Evolutionary conservation across 106 monocot genomes (phyloP).

Genomic region (Phalaenopsis equestris): DNA sequence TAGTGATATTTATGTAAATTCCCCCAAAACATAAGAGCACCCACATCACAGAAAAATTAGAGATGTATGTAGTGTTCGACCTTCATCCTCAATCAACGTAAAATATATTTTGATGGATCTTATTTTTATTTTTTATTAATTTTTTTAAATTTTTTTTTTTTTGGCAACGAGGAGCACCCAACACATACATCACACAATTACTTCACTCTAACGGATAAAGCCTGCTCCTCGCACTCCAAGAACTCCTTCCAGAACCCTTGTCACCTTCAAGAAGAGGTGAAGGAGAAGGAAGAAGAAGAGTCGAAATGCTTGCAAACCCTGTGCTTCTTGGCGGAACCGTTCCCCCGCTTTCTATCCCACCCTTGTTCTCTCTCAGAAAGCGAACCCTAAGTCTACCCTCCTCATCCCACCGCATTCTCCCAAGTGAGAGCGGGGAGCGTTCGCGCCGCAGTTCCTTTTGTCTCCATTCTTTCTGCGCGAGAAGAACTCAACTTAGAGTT

Average conservation of each 20-base stretch:
- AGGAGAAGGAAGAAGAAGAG: not conserved
- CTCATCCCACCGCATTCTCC: not conserved
- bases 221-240: not conserved
- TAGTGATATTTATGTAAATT: no score
- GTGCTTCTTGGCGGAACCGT: constrained; percentile 20
- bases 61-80: no score
- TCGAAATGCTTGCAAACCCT: constrained; percentile 39
- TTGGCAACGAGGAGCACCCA: no score
- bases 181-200: no score
- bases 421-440: not conserved
- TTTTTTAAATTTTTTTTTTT: no score
- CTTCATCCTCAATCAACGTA: no score
- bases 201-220: not conserved
- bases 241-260: not conserved
- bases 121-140: no score
- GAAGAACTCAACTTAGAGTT: constrained; percentile 12
- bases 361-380: constrained; percentile 4
- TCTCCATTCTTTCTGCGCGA: not conserved
- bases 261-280: not conserved
- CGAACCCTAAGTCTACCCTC: not conserved
- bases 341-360: not conserved
- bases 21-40: no score
- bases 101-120: no score
- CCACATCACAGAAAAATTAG: no score
- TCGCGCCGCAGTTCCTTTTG: not conserved